phyloP scores from a whole-genome alignment of 2,329 filamentous ascomycete genomes.

The Colletotrichum higginsianum region DNA sequence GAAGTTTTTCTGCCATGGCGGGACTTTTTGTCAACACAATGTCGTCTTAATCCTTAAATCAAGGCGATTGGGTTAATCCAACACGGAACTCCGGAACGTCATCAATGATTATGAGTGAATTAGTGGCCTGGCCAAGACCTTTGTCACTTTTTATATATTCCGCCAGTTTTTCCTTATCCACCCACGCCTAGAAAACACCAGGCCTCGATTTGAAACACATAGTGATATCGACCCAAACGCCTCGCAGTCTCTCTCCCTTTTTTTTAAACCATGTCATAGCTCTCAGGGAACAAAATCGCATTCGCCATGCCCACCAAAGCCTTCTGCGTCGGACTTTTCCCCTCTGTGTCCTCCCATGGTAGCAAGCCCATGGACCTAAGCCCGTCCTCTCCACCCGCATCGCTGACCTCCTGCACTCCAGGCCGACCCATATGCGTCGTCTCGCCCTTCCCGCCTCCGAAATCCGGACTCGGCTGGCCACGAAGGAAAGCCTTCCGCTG shows the following conservation, averaged over 20 bases:
- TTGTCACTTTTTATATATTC: not conserved
- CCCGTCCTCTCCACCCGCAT: constrained; percentile 57
- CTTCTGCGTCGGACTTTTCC: constrained; percentile 51
- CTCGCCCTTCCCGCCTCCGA: constrained; percentile 53
- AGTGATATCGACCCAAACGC: constrained; percentile 20
- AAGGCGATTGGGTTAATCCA: too few species aligned
- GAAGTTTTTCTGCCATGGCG: too few species aligned
- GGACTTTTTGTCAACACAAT: too few species aligned
- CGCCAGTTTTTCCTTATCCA: not conserved
- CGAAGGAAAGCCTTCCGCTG: constrained; percentile 63
- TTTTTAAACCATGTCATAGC: constrained; percentile 49
- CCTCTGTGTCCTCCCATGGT: constrained; percentile 58
- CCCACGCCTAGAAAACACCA: too few species aligned
- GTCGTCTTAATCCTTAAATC: not conserved
- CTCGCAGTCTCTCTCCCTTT: not conserved
- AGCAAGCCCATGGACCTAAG: constrained; percentile 59
- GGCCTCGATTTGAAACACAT: not conserved
- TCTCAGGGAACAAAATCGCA: constrained; percentile 58
- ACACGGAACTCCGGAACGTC: too few species aligned
- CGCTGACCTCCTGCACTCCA: constrained; percentile 55
- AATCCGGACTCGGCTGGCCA: constrained; percentile 59
- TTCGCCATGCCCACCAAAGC: constrained; percentile 56
- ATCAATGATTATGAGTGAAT: not conserved
- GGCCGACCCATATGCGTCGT: constrained; percentile 53
- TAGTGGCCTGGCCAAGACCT: not conserved